Evolutionary conservation across 2,329 filamentous ascomycete species (phyloP).

Genomic region (Sodiomyces alkalinus): DNA sequence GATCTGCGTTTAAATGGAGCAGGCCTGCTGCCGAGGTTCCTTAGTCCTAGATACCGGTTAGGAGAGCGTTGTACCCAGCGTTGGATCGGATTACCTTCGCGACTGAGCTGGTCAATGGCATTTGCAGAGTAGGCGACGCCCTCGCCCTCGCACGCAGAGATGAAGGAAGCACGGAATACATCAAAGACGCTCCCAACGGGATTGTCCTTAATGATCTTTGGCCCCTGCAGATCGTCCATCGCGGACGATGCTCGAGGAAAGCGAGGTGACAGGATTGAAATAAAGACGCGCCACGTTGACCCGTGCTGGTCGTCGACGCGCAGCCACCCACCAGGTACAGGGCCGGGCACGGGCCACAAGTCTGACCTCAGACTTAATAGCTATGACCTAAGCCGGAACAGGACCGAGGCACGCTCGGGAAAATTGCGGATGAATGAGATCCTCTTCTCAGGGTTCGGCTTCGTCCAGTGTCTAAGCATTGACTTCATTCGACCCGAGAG

Average conservation of each 20-base stretch:
- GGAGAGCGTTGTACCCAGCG: not conserved
- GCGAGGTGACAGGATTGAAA: too few relatives aligned
- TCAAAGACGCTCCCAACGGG: slow-evolving; percentile 15
- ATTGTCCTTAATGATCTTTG: slow-evolving; percentile 13
- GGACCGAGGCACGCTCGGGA: too few relatives aligned
- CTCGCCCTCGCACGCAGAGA: slow-evolving; percentile 9
- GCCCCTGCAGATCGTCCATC: slow-evolving; percentile 11
- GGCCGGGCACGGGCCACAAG: too few relatives aligned
- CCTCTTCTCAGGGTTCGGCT: too few relatives aligned
- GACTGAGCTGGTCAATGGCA: slow-evolving; percentile 10
- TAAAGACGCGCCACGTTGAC: too few relatives aligned
- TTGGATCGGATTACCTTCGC: slow-evolving; percentile 11
- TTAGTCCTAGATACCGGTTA: not conserved
- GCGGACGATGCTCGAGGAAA: not conserved
- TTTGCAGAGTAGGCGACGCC: slow-evolving; percentile 8
- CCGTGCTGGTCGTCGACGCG: too few relatives aligned
- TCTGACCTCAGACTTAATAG: too few relatives aligned
- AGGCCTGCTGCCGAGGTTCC: not conserved
- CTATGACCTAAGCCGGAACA: too few relatives aligned
- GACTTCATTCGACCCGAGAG: too few relatives aligned
- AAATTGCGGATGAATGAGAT: too few relatives aligned
- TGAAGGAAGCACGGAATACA: slow-evolving; percentile 11
- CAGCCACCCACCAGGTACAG: too few relatives aligned
- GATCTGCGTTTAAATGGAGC: not conserved
- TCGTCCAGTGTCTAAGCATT: too few relatives aligned